Evolutionary conservation across 129 eudicot species (phyloP).

Genomic region (Daucus carota): DH1_v3.0 NC_030388.2:26896501-26897000

Average conservation of each 20-base stretch:
- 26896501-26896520: conserved; percentile 34
- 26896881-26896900: conserved; percentile 45
- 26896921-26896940: conserved; percentile 34
- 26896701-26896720: conserved; percentile 74
- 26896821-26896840: conserved; percentile 47
- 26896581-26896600: conserved; percentile 53
- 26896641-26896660: conserved; percentile 69
- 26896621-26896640: conserved; percentile 37
- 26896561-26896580: conserved; percentile 73
- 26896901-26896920: conserved; percentile 26
- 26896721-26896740: conserved; percentile 40
- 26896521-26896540: conserved; percentile 55
- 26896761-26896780: conserved; percentile 50
- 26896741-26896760: conserved; percentile 49
- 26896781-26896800: conserved; percentile 33
- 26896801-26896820: conserved; percentile 40
- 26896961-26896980: conserved; percentile 35
- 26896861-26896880: conserved; percentile 24
- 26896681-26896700: conserved; percentile 68
- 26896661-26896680: conserved; percentile 81
- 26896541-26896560: conserved; percentile 58
- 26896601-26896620: conserved; percentile 40
- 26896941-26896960: conserved; percentile 35
- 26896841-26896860: conserved; percentile 53
- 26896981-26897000: conserved; percentile 24